phyloP scores from a whole-genome alignment of 805 yeast species.

The Sugiyamaella boreocaroliniensis region DNA sequence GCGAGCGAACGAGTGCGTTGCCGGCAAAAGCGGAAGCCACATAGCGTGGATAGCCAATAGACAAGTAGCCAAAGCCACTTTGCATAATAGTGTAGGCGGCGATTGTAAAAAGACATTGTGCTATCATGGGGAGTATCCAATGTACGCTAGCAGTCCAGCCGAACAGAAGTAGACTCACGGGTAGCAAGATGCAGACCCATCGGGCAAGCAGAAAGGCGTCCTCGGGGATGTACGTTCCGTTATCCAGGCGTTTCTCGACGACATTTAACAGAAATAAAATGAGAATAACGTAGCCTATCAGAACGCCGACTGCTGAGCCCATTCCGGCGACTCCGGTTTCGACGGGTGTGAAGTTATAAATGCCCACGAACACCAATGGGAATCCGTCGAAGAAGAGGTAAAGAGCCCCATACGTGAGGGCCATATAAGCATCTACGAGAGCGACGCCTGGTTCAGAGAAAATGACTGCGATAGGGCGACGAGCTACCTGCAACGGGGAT shows the following conservation, averaged over 20 bases:
- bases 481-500: conserved; percentile 14
- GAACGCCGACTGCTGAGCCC: conserved; percentile 43
- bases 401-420: conserved; percentile 45
- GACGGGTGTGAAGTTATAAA: conserved; percentile 42
- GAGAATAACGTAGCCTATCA: conserved; percentile 29
- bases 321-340: conserved; percentile 44
- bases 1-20: conserved; percentile 45
- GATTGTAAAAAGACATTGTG: conserved; percentile 35
- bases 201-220: conserved; percentile 12
- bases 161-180: conserved; percentile 42
- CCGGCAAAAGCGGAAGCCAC: conserved; percentile 57
- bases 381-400: conserved; percentile 57
- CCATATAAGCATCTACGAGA: conserved; percentile 45
- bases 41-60: conserved; percentile 41
- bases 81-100: conserved; percentile 44
- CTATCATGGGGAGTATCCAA: conserved; percentile 46
- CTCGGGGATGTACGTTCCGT: conserved; percentile 14
- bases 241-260: conserved; percentile 4
- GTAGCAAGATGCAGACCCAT: conserved; percentile 28
- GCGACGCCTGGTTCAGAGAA: conserved; percentile 51
- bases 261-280: conserved; percentile 6
- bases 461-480: conserved; percentile 40
- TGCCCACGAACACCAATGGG: conserved; percentile 46
- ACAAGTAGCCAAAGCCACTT: conserved; percentile 43
- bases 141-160: conserved; percentile 49